Evolutionary conservation across 2,329 filamentous ascomycete species (phyloP), one percentile per base, ranked within the genome.

Genomic region (Delphinella strobiligena): DNA sequence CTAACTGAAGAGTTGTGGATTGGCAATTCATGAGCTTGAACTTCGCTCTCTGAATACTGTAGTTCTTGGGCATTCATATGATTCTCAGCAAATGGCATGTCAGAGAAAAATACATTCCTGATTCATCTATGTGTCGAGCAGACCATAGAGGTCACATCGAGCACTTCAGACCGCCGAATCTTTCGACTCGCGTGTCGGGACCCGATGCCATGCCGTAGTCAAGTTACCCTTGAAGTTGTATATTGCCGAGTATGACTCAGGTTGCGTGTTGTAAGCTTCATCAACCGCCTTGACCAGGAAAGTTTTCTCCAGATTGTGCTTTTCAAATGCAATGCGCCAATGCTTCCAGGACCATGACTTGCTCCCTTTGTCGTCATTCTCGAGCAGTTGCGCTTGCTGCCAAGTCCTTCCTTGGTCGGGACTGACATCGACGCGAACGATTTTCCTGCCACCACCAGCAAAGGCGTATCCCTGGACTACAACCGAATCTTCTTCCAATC

Each of bases 211-310:
- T 1, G 75, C 76, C n/a, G 73, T 79, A 2, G 75, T 74, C 40
- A 80, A 61, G 53, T 80, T 80, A 0, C 77, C 78, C 2, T 76
- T 64, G 27, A 77, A 61, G 45, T 81, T 81, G 58, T 75, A 81
- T 19, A 75, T 78, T 24, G 67, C 67, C 30, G 63, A 63, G 46
- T 78, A 72, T 30, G 59, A 69, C 52, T 79, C 74, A 1, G 78
- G 77, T 56, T 81, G 78, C 0, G 73, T 74, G 47, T 81, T 81
- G 54, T 81, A 81, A 2, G 68, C 62, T 47, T 78, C 74, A 50
- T 82, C 78, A 2, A 72, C 74, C 5, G 78, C 78, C 58, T 81
- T 81, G 49, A 80, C 75, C 4, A 80, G 61, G 37, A 80, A 60
- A 0, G 67, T 69, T 1, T 68, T 66, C 1, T 43, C 37, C 1